Base-by-base conservation (phyloP, 768 basidiomycete species). In the Chiua virens region DNA sequence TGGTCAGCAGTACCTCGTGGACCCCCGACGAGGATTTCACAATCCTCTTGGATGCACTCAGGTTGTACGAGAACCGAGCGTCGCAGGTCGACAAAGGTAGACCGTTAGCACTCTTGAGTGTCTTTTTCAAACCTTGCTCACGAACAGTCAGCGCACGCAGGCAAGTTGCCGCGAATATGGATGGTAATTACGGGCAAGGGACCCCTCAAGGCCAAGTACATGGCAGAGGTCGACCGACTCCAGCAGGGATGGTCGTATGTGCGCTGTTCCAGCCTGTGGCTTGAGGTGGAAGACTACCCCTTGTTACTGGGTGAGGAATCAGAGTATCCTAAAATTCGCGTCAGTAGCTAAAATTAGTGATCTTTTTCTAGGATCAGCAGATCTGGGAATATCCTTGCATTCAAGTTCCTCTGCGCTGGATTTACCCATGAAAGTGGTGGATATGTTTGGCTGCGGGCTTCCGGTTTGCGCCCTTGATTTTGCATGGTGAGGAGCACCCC, bases 381-480 rank as follows among this genome's bases (percentile, higher is more conserved):
- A 99, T 68, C 60, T 99, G 36, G 97, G 97, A 3, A 80, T 98
- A 50, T 93, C 85, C 54, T 71, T 99, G 44, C 97, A 99, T 71
- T 82, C 84, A 6, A 95, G 92, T 67, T 92, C 92, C 0, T 95
- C 92, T 3, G 88, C 81, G 2, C 72, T 94, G 50, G 97, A 99
- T 70, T 74, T 99, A 48, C 97, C 97, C 3, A 99, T 99, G 97
- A 99, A 99, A 69, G 85, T 99, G 5, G 93, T 99, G 8, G 97
- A 99, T 68, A 98, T 98, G 96, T 98, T 98, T 72, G 97, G 97
- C 5, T 98, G 95, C 59, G 87, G 87, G 5, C 75, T 98, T 49
- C 96, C 96, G 0, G 97, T 98, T 8, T 89, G 95, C 54, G 95
- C 97, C 0, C 77, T 93, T 4, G 77, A 85, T 43, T 99, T 96